Evolutionary conservation across 2,329 filamentous ascomycete species (phyloP).

Genomic region (Fusarium austroafricanum): DNA sequence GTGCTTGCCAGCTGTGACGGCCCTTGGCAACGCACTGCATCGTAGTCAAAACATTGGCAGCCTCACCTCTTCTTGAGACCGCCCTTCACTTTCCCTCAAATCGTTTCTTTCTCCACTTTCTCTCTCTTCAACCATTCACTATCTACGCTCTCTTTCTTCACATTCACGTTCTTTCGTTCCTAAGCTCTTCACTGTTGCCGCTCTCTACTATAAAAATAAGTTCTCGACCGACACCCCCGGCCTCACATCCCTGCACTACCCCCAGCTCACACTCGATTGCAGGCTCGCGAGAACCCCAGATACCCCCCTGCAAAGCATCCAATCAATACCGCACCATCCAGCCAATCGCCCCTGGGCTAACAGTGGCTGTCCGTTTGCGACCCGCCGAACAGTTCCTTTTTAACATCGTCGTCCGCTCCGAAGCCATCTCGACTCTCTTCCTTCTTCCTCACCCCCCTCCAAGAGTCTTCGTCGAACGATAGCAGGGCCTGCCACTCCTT

Average conservation of each 20-base stretch:
- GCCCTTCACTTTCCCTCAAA: constrained; percentile 33
- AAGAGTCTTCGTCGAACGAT: constrained; percentile 46
- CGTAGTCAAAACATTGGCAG: constrained; percentile 40
- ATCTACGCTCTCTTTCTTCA: neutral
- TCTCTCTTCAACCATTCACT: constrained; percentile 5
- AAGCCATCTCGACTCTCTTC: constrained; percentile 36
- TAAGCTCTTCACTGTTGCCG: constrained; percentile 10
- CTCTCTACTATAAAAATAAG: constrained; percentile 20
- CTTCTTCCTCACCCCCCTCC: constrained; percentile 44
- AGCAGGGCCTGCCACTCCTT: constrained; percentile 45
- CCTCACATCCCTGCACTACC: constrained; percentile 13
- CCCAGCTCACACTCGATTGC: constrained; percentile 34
- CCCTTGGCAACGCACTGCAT: constrained; percentile 20
- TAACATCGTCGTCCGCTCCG: constrained; percentile 45
- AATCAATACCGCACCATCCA: constrained; percentile 40
- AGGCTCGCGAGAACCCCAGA: constrained; percentile 37
- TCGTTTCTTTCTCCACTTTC: constrained; percentile 13
- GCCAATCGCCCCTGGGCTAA: constrained; percentile 37
- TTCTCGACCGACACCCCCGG: constrained; percentile 11
- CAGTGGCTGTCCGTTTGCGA: constrained; percentile 39
- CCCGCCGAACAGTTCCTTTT: constrained; percentile 45
- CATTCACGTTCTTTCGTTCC: constrained; percentile 3
- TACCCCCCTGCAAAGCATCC: constrained; percentile 38
- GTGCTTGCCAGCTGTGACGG: constrained; percentile 28
- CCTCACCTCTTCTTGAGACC: constrained; percentile 40